Evolutionary conservation across 352 stramenopile genomes (phyloP).

Genomic region (Phytophthora sojae): DNA sequence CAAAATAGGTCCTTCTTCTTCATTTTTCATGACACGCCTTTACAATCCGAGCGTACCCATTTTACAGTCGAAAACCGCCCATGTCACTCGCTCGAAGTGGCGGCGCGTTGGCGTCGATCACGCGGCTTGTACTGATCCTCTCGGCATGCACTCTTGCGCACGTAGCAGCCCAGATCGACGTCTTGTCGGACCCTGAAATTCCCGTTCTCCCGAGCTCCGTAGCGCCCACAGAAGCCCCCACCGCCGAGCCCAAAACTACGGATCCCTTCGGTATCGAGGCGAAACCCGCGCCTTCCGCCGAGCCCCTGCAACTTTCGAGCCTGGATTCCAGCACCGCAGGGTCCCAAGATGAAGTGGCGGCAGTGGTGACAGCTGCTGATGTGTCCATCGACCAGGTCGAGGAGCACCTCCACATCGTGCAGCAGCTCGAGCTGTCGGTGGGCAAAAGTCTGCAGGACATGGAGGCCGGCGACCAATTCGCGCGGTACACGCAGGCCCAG

Average conservation of each 20-base stretch:
- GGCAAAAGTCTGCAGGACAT: conserved; percentile 70
- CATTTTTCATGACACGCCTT: background rate
- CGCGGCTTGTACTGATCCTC: conserved; percentile 16
- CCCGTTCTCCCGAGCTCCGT: background rate
- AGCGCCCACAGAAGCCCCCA: conserved; percentile 12
- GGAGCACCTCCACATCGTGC: conserved; percentile 77
- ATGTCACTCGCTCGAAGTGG: conserved; percentile 13
- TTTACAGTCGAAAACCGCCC: conserved; percentile 20
- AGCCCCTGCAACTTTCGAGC: conserved; percentile 11
- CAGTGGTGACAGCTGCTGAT: conserved; percentile 45
- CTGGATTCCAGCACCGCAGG: conserved; percentile 25
- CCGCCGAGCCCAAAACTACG: background rate
- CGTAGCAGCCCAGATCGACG: conserved; percentile 32
- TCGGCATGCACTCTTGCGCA: conserved; percentile 2
- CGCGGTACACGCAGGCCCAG: conserved; percentile 37
- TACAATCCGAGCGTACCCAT: conserved; percentile 6
- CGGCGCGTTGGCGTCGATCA: conserved; percentile 5
- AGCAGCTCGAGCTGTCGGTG: conserved; percentile 74
- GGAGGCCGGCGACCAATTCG: conserved; percentile 34
- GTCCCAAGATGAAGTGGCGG: conserved; percentile 16
- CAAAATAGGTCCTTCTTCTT: background rate
- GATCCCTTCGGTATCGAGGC: background rate
- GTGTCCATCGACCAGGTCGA: conserved; percentile 83
- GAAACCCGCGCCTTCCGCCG: conserved; percentile 15
- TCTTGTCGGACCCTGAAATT: conserved; percentile 26